Percentiles rank a stretch among this genome's conserved stretches.
Conservation (phyloP, 2,329 filamentous ascomycete genomes). For the Diatrype stigma region DNA sequence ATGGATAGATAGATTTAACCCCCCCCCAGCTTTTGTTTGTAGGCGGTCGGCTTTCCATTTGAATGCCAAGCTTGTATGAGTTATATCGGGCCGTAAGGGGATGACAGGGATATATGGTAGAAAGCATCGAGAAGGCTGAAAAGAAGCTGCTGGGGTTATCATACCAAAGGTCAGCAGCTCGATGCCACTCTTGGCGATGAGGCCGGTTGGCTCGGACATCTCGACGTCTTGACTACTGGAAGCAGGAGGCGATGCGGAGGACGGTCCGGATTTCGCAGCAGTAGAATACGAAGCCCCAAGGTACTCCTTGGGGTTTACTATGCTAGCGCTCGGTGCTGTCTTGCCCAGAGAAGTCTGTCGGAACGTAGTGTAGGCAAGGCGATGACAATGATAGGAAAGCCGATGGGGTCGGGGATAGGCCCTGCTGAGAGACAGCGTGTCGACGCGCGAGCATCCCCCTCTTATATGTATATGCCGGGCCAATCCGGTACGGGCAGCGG, state of each 20-base stretch:
- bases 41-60: too few species aligned
- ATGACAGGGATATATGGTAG: constrained; percentile 3
- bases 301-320: not conserved
- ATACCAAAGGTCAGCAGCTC: constrained; percentile 57
- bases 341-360: too few species aligned
- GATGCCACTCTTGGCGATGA: constrained; percentile 59
- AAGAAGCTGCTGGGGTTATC: constrained; percentile 2
- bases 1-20: too few species aligned
- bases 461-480: constrained; percentile 21
- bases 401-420: too few species aligned
- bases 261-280: constrained; percentile 5
- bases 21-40: too few species aligned
- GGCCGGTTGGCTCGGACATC: constrained; percentile 45
- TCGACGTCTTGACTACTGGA: constrained; percentile 10
- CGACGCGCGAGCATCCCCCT: too few species aligned
- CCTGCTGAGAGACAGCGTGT: too few species aligned
- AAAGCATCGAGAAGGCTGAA: not conserved
- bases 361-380: constrained; percentile 3
- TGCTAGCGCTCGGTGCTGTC: too few species aligned
- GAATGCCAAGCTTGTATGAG: too few species aligned
- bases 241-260: not conserved
- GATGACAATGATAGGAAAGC: constrained; percentile 7
- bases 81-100: too few species aligned
- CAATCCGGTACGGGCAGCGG: constrained; percentile 3
- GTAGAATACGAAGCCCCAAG: constrained; percentile 12